Evolutionary conservation across 1,284 basidiomycete species (phyloP).

Genomic region (Ustilago crameri): DNA sequence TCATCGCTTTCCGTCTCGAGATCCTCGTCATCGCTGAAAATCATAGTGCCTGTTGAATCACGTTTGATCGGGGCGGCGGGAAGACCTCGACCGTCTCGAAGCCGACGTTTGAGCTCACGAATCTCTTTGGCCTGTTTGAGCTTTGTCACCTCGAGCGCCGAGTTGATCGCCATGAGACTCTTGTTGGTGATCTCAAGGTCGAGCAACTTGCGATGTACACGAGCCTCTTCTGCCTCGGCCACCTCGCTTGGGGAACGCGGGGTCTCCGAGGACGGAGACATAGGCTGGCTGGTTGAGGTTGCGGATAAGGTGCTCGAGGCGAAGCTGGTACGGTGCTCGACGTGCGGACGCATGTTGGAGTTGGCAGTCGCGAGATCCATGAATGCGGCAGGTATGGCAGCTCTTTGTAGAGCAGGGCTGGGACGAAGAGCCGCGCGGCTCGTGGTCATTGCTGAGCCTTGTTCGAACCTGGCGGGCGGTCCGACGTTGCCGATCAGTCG

Average conservation of each 20-base stretch:
- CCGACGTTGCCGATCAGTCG: constrained; percentile 2
- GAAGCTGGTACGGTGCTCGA: constrained; percentile 21
- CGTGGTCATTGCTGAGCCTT: constrained; percentile 21
- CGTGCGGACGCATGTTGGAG: constrained; percentile 3
- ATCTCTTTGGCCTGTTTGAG: constrained; percentile 69
- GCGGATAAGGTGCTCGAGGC: constrained; percentile 16
- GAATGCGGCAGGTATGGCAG: constrained; percentile 15
- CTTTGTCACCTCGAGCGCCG: constrained; percentile 68
- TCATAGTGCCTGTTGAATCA: constrained; percentile 9
- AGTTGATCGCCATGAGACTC: constrained; percentile 70
- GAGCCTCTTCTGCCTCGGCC: constrained; percentile 56
- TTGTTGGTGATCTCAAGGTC: constrained; percentile 70
- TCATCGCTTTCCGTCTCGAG: constrained; percentile 43
- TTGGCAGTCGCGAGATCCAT: constrained; percentile 14
- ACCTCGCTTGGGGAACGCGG: constrained; percentile 31
- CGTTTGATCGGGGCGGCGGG: constrained; percentile 6
- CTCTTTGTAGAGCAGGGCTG: constrained; percentile 11
- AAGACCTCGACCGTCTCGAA: constrained; percentile 38
- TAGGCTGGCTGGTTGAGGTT: constrained; percentile 10
- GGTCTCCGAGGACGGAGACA: constrained; percentile 33
- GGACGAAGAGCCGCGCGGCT: constrained; percentile 17
- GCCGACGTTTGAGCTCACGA: constrained; percentile 59
- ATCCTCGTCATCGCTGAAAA: constrained; percentile 30
- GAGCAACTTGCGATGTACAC: constrained; percentile 66
- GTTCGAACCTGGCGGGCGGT: constrained; percentile 6